Base-by-base conservation (phyloP, 495 filamentous ascomycete species). In the Xylaria longipes region DNA sequence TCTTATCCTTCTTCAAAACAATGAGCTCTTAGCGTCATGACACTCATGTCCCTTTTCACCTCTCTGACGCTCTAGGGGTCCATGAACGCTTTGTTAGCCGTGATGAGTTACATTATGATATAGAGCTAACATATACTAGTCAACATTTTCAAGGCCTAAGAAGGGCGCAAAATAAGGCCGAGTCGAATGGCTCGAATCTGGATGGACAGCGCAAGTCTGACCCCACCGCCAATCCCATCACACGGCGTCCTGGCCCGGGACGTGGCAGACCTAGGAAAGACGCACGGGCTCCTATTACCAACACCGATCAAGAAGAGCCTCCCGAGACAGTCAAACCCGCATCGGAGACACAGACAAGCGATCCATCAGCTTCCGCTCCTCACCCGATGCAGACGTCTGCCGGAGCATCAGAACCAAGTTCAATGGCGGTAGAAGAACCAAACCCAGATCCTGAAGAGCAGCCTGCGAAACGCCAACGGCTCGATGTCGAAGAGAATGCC, bases 141-240 rank as follows among this genome's bases (percentile, higher is more conserved):
- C 84, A 87, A 76, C 84, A 87, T 68, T 87, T 86, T 65, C 84
- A 87, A 67, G 84, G 84, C 20, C 81, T 87, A 15, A 78, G 84
- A 31, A 75, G 84, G 29, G 81, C 84, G 22, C 81, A 84, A 62
- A 78, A 83, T 64, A 87, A 87, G 71, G 65, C 77, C n/a, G 84
- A 86, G 17, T 20, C 73, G 8, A 78, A 74, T 64, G 73, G 74
- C 35, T 31, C 48, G 25, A 14, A 60, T n/a, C 12, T 67, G 33
- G 74, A 74, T 48, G 68, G 56, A 9, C 73, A 80, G 20, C 73
- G 81, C 52, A 82, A 75, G 65, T n/a, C 72, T 50, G 84, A 86
- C 71, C 84, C 84, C 27, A 80, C 79, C 5, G 25, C 74, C 37
- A 87, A 87, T 64, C 84, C 84, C 65, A 86, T 87, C 65, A 87